Base-by-base conservation (phyloP, 1,284 basidiomycete genomes). In the Moesziomyces aphidis region DNA sequence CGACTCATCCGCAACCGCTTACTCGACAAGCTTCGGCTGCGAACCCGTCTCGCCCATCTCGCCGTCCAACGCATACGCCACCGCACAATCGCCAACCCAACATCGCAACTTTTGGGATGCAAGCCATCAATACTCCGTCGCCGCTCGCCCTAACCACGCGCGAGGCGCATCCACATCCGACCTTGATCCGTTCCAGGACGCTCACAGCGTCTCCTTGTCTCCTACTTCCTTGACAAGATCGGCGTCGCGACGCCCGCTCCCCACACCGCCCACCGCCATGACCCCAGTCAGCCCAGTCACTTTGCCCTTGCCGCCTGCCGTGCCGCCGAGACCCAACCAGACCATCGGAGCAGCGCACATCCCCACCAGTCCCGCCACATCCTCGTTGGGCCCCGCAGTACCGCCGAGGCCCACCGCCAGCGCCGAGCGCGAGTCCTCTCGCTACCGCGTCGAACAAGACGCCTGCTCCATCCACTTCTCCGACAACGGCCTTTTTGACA, bases 391-490 rank as follows among this genome's bases (percentile, higher is more conserved):
- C 11, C 31, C 31, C 31, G 31, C 31, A 10, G 31, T 13, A 34
- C 31, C 31, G 5, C 31, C 31, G 11, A 10, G 31, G 31, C 31
- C 31, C 31, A 34, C 1, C 31, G 11, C 31, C 1, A 13, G 11
- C 31, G 31, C 31, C 31, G 31, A 34, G 31, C 31, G 10, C 31
- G 31, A 34, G 6, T 34, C 31, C 31, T 34, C 31, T 1, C 31
- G 59, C 19, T 61, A 61, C 36, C 62, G 62, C n/a, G 45, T 66
- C 36, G 71, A 69, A 50, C 55, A 65, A 36, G 66, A 70, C 47
- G 71, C 61, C 31, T 55, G 71, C 52, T 64, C 61, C 1, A 23
- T 73, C 28, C 58, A 61, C 23, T 26, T 73, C 1, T 61, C 61
- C 15, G 68, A 71, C n/a, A 58, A 70, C 31, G 68, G 59, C 19